phyloP scores from a whole-genome alignment of 164 flowering plant genomes.

The Berberis thunbergii region DNA sequence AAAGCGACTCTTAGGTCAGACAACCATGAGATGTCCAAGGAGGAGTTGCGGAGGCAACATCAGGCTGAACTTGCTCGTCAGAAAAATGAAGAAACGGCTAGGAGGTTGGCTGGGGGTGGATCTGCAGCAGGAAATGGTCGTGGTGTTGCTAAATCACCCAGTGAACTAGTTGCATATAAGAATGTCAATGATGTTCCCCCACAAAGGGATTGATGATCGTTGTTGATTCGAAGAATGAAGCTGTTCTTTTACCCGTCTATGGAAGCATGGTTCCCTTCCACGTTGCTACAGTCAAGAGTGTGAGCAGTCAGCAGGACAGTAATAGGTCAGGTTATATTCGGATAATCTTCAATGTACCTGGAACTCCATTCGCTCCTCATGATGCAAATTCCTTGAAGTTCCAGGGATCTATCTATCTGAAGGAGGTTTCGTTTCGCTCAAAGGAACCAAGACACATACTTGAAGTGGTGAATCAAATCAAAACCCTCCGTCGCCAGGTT shows the following conservation, averaged over 20 bases:
- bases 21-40: too few species aligned
- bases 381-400: constrained; percentile 48
- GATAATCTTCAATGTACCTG: constrained; percentile 75
- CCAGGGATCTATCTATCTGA: constrained; percentile 58
- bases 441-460: constrained; percentile 76
- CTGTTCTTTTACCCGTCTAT: constrained; percentile 60
- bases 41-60: constrained; percentile 70
- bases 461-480: constrained; percentile 68
- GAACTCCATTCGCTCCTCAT: constrained; percentile 57
- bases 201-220: constrained; percentile 61
- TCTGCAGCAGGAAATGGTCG: constrained; percentile 5
- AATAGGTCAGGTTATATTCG: constrained; percentile 58
- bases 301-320: constrained; percentile 63
- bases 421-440: constrained; percentile 79
- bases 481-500: constrained; percentile 68
- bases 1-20: too few species aligned
- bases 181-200: constrained; percentile 55
- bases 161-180: constrained; percentile 61
- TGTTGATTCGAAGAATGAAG: constrained; percentile 76
- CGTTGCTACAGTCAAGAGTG: constrained; percentile 59
- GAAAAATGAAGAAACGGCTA: constrained; percentile 80
- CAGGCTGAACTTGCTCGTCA: constrained; percentile 83
- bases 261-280: constrained; percentile 86
- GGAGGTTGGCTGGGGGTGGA: constrained; percentile 66
- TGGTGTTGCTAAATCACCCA: constrained; percentile 16